A percentile compares a stretch with the other conserved stretches of the same genome.
Conservation (phyloP, 371 early-diverging fungal species). For the Rhizomucor pusillus region DNA sequence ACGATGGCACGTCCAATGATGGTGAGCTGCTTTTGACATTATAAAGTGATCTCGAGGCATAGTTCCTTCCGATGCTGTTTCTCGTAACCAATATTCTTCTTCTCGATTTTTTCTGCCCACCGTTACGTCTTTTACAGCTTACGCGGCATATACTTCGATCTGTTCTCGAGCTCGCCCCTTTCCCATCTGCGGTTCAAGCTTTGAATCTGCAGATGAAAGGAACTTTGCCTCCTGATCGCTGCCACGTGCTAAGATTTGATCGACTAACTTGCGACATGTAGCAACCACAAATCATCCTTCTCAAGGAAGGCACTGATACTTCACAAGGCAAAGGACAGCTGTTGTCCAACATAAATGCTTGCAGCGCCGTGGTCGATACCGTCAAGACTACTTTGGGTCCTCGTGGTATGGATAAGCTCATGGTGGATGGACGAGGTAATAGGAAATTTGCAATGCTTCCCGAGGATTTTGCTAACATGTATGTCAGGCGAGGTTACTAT, state of each 20-base stretch:
- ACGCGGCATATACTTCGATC: neutral
- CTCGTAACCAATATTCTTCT: neutral
- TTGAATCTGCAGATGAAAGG: neutral
- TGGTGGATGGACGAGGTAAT: slow-evolving; percentile 89
- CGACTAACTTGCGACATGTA: slow-evolving; percentile 16
- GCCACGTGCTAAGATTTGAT: neutral
- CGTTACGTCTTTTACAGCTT: neutral
- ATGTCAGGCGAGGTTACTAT: slow-evolving; percentile 86
- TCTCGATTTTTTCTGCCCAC: neutral
- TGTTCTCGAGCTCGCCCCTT: neutral
- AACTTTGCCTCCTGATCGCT: neutral
- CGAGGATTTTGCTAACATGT: neutral
- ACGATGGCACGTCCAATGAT: neutral
- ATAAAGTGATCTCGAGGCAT: neutral
- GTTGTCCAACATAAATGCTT: slow-evolving; percentile 97
- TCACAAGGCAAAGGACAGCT: slow-evolving; percentile 99
- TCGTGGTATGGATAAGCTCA: slow-evolving; percentile 99
- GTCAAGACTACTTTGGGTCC: slow-evolving; percentile 99
- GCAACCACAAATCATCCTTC: slow-evolving; percentile 98
- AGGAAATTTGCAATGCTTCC: neutral
- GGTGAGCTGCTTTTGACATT: neutral
- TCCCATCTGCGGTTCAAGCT: neutral
- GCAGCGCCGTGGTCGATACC: slow-evolving; percentile 93
- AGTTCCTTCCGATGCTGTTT: neutral
- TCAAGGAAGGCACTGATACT: slow-evolving; percentile 99